Percentiles rank a stretch among this genome's conserved stretches.
phyloP scores from a whole-genome alignment of 306 rosid genomes.

The Rosa lucieae region DNA sequence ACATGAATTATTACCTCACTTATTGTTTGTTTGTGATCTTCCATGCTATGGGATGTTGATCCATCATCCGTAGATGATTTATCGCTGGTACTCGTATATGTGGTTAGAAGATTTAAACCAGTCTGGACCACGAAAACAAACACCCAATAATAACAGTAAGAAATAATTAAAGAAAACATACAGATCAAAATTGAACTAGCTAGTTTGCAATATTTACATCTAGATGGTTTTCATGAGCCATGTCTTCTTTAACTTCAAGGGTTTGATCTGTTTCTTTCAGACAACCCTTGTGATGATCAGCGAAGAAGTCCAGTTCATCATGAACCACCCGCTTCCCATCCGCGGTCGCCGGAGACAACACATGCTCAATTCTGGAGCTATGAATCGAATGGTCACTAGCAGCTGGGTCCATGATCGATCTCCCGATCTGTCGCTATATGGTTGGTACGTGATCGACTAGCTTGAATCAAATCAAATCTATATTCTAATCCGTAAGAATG shows the following conservation, averaged over 20 bases:
- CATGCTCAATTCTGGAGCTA: slow-evolving; percentile 1
- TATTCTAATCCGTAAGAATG: neutral
- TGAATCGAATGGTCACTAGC: slow-evolving; percentile 15
- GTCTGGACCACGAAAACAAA: slow-evolving; percentile 30
- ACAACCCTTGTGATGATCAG: slow-evolving; percentile 21
- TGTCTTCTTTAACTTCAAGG: slow-evolving; percentile 24
- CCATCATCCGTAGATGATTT: slow-evolving; percentile 38
- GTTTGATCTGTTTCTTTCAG: neutral
- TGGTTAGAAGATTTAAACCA: slow-evolving; percentile 57
- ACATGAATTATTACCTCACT: slow-evolving; percentile 14
- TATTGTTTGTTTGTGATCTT: slow-evolving; percentile 29
- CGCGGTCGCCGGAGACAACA: neutral
- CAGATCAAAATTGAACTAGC: neutral
- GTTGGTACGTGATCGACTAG: neutral
- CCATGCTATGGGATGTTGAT: slow-evolving; percentile 27
- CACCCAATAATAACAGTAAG: neutral
- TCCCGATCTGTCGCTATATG: neutral
- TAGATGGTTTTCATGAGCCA: slow-evolving; percentile 23
- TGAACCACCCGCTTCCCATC: slow-evolving; percentile 29
- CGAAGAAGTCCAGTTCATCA: slow-evolving; percentile 59
- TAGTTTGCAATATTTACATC: slow-evolving; percentile 35
- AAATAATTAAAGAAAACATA: neutral
- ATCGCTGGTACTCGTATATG: slow-evolving; percentile 28
- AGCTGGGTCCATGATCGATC: slow-evolving; percentile 28
- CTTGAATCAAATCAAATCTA: neutral